Conservation (phyloP, 2,329 filamentous ascomycete genomes). For the Madurella fahalii region DNA sequence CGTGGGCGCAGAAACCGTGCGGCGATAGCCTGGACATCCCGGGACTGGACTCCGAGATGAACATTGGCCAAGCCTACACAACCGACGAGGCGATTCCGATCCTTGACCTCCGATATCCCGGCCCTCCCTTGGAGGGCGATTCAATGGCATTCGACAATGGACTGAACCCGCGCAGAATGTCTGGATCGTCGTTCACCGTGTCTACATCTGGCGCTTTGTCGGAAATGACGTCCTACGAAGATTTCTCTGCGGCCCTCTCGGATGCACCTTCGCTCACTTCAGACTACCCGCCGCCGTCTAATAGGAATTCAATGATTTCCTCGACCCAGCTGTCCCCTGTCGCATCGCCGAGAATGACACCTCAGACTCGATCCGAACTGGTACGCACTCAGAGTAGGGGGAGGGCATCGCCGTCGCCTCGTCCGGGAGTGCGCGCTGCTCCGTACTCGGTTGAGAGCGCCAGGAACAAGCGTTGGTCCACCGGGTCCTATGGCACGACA, state of each 20-base stretch:
- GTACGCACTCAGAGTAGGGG: conserved; percentile 64
- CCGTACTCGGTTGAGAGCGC: conserved; percentile 66
- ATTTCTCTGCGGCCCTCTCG: conserved; percentile 62
- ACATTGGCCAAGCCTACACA: conserved; percentile 59
- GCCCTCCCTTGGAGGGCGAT: conserved; percentile 48
- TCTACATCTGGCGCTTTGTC: conserved; percentile 62
- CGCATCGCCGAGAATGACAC: conserved; percentile 63
- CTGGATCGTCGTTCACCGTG: conserved; percentile 69
- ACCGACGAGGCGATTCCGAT: conserved; percentile 61
- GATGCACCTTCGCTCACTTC: conserved; percentile 64
- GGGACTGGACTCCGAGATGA: conserved; percentile 53
- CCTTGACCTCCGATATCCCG: conserved; percentile 54
- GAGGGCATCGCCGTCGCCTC: conserved; percentile 67
- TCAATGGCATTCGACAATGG: conserved; percentile 47
- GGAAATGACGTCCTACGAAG: conserved; percentile 67
- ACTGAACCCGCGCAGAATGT: conserved; percentile 60
- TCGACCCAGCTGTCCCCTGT: conserved; percentile 69
- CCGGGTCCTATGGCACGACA: conserved; percentile 62
- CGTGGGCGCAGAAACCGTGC: conserved; percentile 53
- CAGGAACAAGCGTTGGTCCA: conserved; percentile 73
- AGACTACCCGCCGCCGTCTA: conserved; percentile 63
- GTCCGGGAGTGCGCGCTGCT: conserved; percentile 62
- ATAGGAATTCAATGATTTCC: conserved; percentile 66
- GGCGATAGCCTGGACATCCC: conserved; percentile 56
- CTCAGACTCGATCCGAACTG: conserved; percentile 56